Percentiles rank a stretch among this genome's conserved stretches.
phyloP scores from a whole-genome alignment of 495 filamentous ascomycete genomes.

The Talaromyces stipitatus region DNA sequence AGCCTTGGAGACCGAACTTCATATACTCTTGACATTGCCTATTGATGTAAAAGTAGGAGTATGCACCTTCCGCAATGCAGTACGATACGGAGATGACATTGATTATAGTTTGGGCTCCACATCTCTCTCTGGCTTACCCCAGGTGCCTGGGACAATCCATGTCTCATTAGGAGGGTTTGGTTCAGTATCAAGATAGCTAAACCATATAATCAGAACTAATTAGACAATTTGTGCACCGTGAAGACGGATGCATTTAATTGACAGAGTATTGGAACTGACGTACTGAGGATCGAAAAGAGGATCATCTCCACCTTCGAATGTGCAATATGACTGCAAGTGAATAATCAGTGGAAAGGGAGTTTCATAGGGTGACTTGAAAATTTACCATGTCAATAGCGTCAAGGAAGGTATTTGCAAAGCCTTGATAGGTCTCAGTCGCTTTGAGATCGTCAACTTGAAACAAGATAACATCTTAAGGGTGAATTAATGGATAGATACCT shows the following conservation, averaged over 20 bases:
- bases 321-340: constrained; percentile 28
- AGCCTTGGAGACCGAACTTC: constrained; percentile 40
- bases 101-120: constrained; percentile 32
- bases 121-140: constrained; percentile 9
- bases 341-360: not conserved
- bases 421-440: constrained; percentile 20
- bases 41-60: constrained; percentile 24
- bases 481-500: constrained; percentile 27
- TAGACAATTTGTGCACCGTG: not conserved
- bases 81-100: constrained; percentile 43
- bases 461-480: constrained; percentile 41
- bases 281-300: constrained; percentile 28
- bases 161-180: not conserved
- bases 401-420: constrained; percentile 31
- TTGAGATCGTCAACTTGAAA: constrained; percentile 37
- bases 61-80: constrained; percentile 26
- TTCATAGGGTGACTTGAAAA: not conserved
- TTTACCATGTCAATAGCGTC: constrained; percentile 40
- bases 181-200: not conserved
- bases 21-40: constrained; percentile 34
- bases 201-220: not conserved
- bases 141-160: not conserved
- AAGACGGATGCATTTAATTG: not conserved
- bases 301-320: constrained; percentile 31
- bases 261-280: not conserved